These are phyloP conservation scores for Quercus lobata DNA, from an alignment of 331 rosid species.

Conservation along the genomic window DNA sequence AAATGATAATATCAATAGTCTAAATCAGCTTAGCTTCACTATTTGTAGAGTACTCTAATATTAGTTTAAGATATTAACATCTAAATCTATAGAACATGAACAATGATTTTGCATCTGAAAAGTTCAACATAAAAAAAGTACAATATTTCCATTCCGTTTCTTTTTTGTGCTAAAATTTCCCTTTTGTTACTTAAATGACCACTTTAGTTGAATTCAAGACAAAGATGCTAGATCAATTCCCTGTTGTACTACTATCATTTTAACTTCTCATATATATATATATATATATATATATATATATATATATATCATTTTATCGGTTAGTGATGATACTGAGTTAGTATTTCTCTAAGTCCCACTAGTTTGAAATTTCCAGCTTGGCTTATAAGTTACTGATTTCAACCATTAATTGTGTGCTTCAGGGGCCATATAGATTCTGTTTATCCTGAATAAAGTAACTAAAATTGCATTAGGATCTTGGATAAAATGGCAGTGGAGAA, in stretches of 20 bases:
- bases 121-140: too few species aligned
- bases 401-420: background rate
- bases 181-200: too few species aligned
- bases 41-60: too few species aligned
- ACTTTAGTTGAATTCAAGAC: too few species aligned
- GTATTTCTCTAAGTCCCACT: background rate
- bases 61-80: too few species aligned
- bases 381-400: background rate
- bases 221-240: too few species aligned
- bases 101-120: background rate
- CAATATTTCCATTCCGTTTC: too few species aligned
- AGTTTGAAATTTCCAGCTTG: background rate
- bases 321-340: background rate
- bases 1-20: background rate
- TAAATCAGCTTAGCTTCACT: background rate
- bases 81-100: background rate
- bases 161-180: too few species aligned
- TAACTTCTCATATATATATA: background rate
- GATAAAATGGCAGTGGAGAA: conserved; percentile 39
- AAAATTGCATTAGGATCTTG: background rate
- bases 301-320: background rate
- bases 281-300: background rate
- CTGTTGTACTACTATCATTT: background rate
- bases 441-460: background rate
- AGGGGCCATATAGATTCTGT: background rate